These are phyloP conservation scores for Citrus sinensis DNA, from an alignment of 345 rosid genomes.

Conservation along the genomic window DNA sequence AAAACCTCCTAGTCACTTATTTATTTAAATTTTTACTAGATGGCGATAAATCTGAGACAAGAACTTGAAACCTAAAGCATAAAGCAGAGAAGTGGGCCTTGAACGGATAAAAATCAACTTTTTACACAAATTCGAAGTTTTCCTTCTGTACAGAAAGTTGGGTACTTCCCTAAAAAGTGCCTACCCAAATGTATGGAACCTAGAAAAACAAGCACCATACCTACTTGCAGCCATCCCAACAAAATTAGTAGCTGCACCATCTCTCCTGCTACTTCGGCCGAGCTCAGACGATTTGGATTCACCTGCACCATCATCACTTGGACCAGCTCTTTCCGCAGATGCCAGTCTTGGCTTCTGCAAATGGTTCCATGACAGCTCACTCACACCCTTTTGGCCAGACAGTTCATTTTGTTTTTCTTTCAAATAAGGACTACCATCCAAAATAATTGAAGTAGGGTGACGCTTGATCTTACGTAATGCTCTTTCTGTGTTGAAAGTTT, in stretches of 20 bases:
- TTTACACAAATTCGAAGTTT: neutral
- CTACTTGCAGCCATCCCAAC: constrained; percentile 46
- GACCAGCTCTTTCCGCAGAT: constrained; percentile 22
- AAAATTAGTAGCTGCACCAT: constrained; percentile 25
- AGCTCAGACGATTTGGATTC: constrained; percentile 29
- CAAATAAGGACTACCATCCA: constrained; percentile 19
- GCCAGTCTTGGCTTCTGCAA: constrained; percentile 32
- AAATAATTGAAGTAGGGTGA: constrained; percentile 41
- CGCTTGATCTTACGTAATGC: constrained; percentile 69
- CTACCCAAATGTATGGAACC: neutral
- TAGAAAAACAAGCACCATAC: constrained; percentile 21
- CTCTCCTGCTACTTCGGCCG: constrained; percentile 19
- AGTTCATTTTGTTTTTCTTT: constrained; percentile 21
- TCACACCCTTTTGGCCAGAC: constrained; percentile 16
- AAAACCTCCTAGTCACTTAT: neutral
- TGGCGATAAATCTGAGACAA: neutral
- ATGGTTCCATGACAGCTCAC: constrained; percentile 21
- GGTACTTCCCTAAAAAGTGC: neutral
- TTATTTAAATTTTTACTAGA: neutral
- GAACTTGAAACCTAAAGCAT: neutral
- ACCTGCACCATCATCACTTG: constrained; percentile 22
- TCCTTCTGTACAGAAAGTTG: neutral
- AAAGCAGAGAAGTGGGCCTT: neutral
- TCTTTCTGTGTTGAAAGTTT: constrained; percentile 64
- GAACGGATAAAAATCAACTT: neutral